These are phyloP conservation scores for Schizophyllum amplum DNA, from an alignment of 1,284 basidiomycete species.

Conservation along the genomic window DNA sequence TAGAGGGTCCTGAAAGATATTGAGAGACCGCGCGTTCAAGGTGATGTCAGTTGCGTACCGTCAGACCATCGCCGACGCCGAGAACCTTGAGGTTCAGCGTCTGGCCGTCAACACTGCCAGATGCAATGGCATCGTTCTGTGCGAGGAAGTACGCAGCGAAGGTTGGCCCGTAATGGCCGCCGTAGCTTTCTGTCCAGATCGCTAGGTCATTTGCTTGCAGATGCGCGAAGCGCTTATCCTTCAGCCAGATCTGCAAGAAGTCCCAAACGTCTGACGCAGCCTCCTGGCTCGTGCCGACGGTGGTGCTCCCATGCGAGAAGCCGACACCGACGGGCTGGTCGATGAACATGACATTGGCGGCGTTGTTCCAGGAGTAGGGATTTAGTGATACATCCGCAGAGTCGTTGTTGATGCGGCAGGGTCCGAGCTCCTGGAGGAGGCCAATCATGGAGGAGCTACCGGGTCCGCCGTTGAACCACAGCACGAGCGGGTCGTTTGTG, in stretches of 20 bases:
- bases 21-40: not conserved
- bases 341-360: constrained; percentile 50
- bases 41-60: constrained; percentile 23
- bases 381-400: constrained; percentile 44
- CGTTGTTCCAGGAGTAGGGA: constrained; percentile 57
- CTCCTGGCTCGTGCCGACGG: constrained; percentile 41
- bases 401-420: constrained; percentile 55
- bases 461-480: constrained; percentile 66
- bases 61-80: constrained; percentile 58
- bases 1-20: not conserved
- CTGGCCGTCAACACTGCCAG: constrained; percentile 36
- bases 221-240: constrained; percentile 47
- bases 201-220: constrained; percentile 42
- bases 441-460: constrained; percentile 64
- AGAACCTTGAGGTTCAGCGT: constrained; percentile 55
- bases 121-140: constrained; percentile 51
- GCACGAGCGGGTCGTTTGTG: constrained; percentile 45
- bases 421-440: constrained; percentile 56
- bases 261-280: constrained; percentile 54
- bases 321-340: constrained; percentile 60
- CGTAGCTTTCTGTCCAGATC: constrained; percentile 59
- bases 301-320: constrained; percentile 46
- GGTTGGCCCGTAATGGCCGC: constrained; percentile 57
- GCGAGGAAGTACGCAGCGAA: constrained; percentile 54
- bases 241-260: constrained; percentile 62